phyloP scores from a whole-genome alignment of 371 early-diverging fungal genomes.

The Umbelopsis sp. region DNA sequence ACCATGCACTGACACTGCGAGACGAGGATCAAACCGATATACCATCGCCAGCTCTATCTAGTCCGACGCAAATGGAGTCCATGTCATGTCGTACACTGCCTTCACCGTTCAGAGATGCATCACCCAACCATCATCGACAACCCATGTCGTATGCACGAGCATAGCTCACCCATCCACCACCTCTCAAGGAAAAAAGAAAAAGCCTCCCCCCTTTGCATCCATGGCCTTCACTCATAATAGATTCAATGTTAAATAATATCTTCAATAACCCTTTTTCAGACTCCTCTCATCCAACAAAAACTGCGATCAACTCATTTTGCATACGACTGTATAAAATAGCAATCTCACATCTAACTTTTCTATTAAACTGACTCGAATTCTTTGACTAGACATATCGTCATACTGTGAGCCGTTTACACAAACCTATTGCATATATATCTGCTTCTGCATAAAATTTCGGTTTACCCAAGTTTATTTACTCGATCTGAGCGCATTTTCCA shows the following conservation, averaged over 20 bases:
- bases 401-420: too few species aligned
- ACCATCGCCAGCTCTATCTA: not conserved
- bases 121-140: not conserved
- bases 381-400: too few species aligned
- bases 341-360: not conserved
- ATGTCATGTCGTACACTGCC: constrained; percentile 4
- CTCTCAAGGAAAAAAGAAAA: too few species aligned
- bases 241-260: constrained; percentile 15
- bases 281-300: not conserved
- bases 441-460: too few species aligned
- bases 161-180: not conserved
- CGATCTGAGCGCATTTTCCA: too few species aligned
- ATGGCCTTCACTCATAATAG: not conserved
- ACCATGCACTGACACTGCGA: not conserved
- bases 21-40: not conserved
- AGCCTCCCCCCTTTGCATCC: too few species aligned
- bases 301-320: not conserved
- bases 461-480: too few species aligned
- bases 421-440: too few species aligned
- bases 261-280: not conserved
- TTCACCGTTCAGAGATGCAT: constrained; percentile 1
- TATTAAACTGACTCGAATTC: not conserved
- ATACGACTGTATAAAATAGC: constrained; percentile 3
- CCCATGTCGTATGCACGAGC: constrained; percentile 6
- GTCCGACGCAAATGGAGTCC: not conserved